Base-by-base conservation (phyloP, 164 flowering plant species). In the Piper betle region DNA sequence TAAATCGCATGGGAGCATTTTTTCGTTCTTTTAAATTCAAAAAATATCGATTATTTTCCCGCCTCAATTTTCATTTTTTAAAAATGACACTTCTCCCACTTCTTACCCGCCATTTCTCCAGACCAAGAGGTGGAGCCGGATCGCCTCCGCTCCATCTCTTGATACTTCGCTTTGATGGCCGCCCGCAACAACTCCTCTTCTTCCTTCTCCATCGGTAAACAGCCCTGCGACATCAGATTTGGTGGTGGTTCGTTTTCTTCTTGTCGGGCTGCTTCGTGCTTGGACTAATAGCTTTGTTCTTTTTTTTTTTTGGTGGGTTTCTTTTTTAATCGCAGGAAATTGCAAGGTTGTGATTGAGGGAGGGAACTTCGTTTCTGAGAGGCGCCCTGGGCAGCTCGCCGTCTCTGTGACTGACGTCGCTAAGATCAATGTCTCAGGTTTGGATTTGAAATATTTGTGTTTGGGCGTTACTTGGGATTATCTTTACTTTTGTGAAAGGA, bases 321-420 rank as follows among this genome's bases (percentile, higher is more conserved):
- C 6, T n/a, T 40, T 46, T 48, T 58, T 66, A 43, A 2, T 61
- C 54, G 57, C 78, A 83, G 87, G 87, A 37, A 73, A 79, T 67
- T 83, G 83, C 68, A 74, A 77, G 66, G 80, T 82, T 33, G 66
- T 65, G 19, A 72, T 85, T 6, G 78, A 80, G 41, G 81, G 84
- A 2, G 72, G 55, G 37, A 69, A 72, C 6, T 81, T 75, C 73
- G 66, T 56, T 5, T 73, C 64, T 59, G 61, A 80, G 9, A 69
- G 69, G 4, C 3, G 58, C 33, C 15, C 37, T 58, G 57, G 2
- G 70, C 62, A 64, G 53, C 73, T 85, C 53, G 67, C 72, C 50
- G 75, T 85, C 20, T 78, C 84, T 6, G 37, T 80, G 2, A 58
- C 75, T 5, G 63, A 55, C 57, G 64, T 64, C 11, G 62, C 72